Base-by-base conservation (phyloP, 306 rosid genomes). In the Cajanus cajan region DNA sequence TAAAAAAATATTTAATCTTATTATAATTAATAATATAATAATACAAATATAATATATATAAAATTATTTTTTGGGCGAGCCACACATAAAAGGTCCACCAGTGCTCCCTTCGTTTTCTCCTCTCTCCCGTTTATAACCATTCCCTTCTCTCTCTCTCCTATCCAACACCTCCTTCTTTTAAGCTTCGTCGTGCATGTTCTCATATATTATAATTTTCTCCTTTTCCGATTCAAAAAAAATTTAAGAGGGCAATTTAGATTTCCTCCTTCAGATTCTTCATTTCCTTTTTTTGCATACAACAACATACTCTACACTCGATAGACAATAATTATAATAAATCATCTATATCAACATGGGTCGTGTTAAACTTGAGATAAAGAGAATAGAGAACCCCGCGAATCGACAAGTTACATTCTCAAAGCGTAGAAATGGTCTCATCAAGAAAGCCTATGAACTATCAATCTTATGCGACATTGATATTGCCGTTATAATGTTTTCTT, bases 381-480 rank as follows among this genome's bases (percentile, higher is more conserved):
- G 90, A 81, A 92, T 92, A 85, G 97, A 92, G 43, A 92, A 92
- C 78, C 76, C 48, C 74, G 82, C 91, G 0, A 92, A 92, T 84
- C 87, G 96, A 28, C 97, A 92, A 83, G 97, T 92, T 8, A 92
- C 97, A 25, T 92, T 89, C 77, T 92, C 97, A 3, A 92, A 92
- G 15, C 92, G 97, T 31, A 85, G 96, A 87, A 92, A 92, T 89
- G 93, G 97, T 19, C 92, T 90, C 82, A 92, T 90, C 74, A 92
- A 92, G 82, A 92, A 92, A 84, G 96, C 97, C 6, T 92, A 92
- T 2, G 97, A 92, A 65, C 82, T 92, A 50, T 89, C 97, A 31
- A 82, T 92, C 74, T 88, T 92, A 0, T 92, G 97, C 25, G 97
- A 92, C 83, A 90, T 92, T 78, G 97, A 92, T 70, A 90, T 92